These are phyloP conservation scores for Schizophyllum amplum DNA, from an alignment of 1,284 basidiomycete genomes.

Conservation along the genomic window DNA sequence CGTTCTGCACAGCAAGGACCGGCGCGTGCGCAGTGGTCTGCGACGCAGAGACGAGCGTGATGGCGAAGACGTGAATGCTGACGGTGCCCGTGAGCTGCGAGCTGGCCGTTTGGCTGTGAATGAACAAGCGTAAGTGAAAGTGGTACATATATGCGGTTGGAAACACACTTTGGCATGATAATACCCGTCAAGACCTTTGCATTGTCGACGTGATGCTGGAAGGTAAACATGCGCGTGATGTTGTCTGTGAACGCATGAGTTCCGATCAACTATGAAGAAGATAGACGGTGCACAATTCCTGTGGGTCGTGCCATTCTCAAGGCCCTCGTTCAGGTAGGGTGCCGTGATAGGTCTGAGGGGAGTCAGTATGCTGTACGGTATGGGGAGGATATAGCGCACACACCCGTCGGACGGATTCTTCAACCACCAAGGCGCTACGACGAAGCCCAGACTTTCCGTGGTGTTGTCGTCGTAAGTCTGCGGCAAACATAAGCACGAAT, in stretches of 20 bases:
- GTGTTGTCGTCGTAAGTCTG: conserved; percentile 12
- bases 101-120: conserved; percentile 26
- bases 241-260: conserved; percentile 6
- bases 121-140: too few species aligned
- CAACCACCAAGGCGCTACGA: conserved; percentile 19
- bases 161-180: conserved; percentile 23
- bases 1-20: conserved; percentile 29
- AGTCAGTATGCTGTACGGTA: background rate
- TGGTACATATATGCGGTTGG: conserved; percentile 30
- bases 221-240: conserved; percentile 13
- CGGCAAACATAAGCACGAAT: background rate
- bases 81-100: conserved; percentile 16
- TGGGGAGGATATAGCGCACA: conserved; percentile 1
- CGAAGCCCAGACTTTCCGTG: conserved; percentile 13
- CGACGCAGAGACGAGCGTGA: conserved; percentile 30
- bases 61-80: conserved; percentile 37
- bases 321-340: conserved; percentile 9
- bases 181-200: conserved; percentile 5
- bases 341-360: conserved; percentile 10
- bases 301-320: conserved; percentile 9
- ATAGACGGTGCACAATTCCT: conserved; percentile 5
- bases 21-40: conserved; percentile 13
- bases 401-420: conserved; percentile 18
- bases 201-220: conserved; percentile 12
- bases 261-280: background rate